Base-by-base conservation (phyloP, 345 rosid genomes). In the Aquilaria yunnanensis region DNA sequence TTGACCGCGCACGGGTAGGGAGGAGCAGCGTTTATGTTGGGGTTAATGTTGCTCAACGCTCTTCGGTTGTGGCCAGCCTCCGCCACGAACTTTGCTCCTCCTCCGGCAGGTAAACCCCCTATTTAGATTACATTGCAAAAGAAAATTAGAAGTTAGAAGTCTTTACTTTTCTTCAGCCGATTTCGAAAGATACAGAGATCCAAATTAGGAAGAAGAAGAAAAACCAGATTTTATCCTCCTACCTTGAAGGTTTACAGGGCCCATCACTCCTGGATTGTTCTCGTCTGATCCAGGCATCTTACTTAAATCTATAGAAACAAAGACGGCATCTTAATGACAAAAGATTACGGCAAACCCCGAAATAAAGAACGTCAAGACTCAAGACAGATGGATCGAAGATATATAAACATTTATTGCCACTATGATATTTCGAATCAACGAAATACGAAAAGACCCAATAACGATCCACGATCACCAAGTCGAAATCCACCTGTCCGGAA, bases 231-330 rank as follows among this genome's bases (percentile, higher is more conserved):
- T 30, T 12, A 5, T 45, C 64, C 33, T 2, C 31, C 66, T 70
- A 90, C 96, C 87, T 66, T 78, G 88, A 64, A 67, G 43, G 68
- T 73, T 75, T 53, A 71, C 72, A 14, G 80, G 67, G 60, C 92
- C 92, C 53, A 85, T 74, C 65, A 83, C 81, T 49, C 86, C 86
- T 29, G 75, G 81, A n/a, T 75, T 75, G 81, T 92, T 93, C 81
- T 93, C 96, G 56, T 84, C 85, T 37, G 97, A 77, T 75, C 87
- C 78, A 58, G 72, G 85, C 98, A 93, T 93, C 63, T 53, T 62
- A 45, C 50, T 67, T 66, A 8, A 71, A 58, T 32, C 70, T 56
- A 56, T 46, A 75, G 43, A 37, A 64, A 63, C 43, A 66, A 61
- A 33, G 51, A 62, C 47, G 43, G 5, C 43, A 37, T 1, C 43